Percentiles rank a stretch among this genome's conserved stretches.
These are phyloP conservation scores for Nidula microcarpa DNA, from an alignment of 768 basidiomycete species.

Conservation along the genomic window DNA sequence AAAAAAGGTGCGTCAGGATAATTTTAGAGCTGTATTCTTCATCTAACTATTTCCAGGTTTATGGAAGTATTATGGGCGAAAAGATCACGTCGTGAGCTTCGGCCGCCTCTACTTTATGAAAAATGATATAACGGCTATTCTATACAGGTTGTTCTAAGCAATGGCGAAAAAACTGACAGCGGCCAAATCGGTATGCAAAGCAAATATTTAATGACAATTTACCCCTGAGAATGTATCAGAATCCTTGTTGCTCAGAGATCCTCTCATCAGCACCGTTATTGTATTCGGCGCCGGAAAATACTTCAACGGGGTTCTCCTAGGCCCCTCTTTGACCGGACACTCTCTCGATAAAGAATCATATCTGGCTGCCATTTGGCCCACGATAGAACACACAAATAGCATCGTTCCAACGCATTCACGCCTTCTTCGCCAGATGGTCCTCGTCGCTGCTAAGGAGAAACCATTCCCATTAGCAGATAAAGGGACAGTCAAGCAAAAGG, in stretches of 20 bases:
- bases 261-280: slow-evolving; percentile 11
- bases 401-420: slow-evolving; percentile 19
- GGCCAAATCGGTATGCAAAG: slow-evolving; percentile 15
- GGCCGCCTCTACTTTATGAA: background rate
- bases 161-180: slow-evolving; percentile 24
- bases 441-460: slow-evolving; percentile 12
- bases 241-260: slow-evolving; percentile 11
- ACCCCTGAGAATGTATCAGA: slow-evolving; percentile 7
- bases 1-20: slow-evolving; percentile 3
- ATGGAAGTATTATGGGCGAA: slow-evolving; percentile 15
- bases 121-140: background rate
- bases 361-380: slow-evolving; percentile 15
- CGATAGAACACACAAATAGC: slow-evolving; percentile 16
- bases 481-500: slow-evolving; percentile 14
- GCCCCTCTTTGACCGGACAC: slow-evolving; percentile 2
- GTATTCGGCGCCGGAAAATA: slow-evolving; percentile 19
- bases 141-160: slow-evolving; percentile 20
- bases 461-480: slow-evolving; percentile 21
- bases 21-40: no score
- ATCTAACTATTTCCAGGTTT: slow-evolving; percentile 1
- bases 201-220: background rate
- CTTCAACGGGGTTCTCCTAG: slow-evolving; percentile 17
- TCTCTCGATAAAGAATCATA: slow-evolving; percentile 3
- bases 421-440: slow-evolving; percentile 17
- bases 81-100: slow-evolving; percentile 12